phyloP scores from a whole-genome alignment of 352 stramenopile species.

The Pythium sp. region DNA sequence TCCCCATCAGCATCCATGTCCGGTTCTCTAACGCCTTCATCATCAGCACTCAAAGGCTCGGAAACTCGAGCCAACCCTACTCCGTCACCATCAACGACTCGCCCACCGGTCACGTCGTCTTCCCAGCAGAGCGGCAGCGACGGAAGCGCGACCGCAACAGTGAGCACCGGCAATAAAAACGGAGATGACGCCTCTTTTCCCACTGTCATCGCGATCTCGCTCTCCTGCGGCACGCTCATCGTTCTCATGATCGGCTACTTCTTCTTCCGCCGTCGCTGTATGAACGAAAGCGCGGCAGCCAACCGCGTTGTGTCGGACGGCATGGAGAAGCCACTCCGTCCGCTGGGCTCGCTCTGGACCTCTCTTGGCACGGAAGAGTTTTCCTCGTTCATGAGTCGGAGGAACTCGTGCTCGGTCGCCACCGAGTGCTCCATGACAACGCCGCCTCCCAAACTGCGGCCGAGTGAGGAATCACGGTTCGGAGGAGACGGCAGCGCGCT shows the following conservation, averaged over 20 bases:
- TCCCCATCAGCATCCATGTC: neutral
- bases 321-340: constrained; percentile 11
- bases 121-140: constrained; percentile 2
- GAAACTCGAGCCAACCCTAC: neutral
- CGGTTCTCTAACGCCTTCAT: neutral
- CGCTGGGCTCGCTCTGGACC: constrained; percentile 11
- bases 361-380: constrained; percentile 8
- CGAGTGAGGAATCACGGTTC: neutral
- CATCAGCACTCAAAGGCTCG: neutral
- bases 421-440: constrained; percentile 14
- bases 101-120: neutral
- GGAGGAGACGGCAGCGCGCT: neutral
- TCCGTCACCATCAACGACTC: constrained; percentile 2
- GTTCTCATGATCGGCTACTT: constrained; percentile 12
- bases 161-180: neutral
- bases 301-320: constrained; percentile 4
- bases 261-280: constrained; percentile 8
- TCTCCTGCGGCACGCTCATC: constrained; percentile 16
- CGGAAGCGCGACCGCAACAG: constrained; percentile 6
- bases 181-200: neutral
- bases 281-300: constrained; percentile 5
- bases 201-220: constrained; percentile 13
- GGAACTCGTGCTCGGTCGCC: neutral
- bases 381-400: neutral
- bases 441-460: neutral